Evolutionary conservation across 768 basidiomycete species (phyloP), one percentile per base, ranked within the genome.

Genomic region (Hypholoma fasciculare): DNA sequence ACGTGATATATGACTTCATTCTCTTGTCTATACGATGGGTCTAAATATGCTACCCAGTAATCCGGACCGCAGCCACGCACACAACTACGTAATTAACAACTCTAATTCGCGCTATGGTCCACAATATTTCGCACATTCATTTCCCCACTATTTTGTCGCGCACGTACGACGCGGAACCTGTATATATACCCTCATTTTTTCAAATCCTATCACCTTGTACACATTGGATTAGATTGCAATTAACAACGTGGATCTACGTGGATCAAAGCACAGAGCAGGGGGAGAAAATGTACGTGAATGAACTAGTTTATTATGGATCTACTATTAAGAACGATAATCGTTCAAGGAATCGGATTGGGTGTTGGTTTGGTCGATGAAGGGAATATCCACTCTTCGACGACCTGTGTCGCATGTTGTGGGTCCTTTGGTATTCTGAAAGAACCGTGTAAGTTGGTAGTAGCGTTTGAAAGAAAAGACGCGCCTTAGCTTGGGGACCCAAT

Each of bases 301-400:
- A 34, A 34, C 30, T 34, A 49, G 50, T 56, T 60, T 39, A 52
- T 56, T 50, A 48, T 56, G 52, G 39, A 17, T 53, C 36, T 53
- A 53, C 23, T 44, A 23, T 46, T 17, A 51, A 46, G 44, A 46
- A 46, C 23, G 44, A 19, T 46, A 46, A 9, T 11, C 23, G 48
- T 30, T 49, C 9, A 34, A 7, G 30, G 30, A 34, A 7, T 34
- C 30, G 44, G 42, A 20, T 53, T n/a, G 53, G 60, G 30, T n/a
- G 36, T 53, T 40, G 52, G 17, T 16, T 44, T 59, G 36, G 59
- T 48, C 39, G 50, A 23, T 44, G 54, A 49, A 20, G 75, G 72
- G 62, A 91, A 96, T 73, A 97, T 91, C 90, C 92, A 96, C 54
- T 86, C 75, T 68, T 87, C 79, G 37, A 94, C 88, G 1, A 73